Evolutionary conservation across 805 yeast species (phyloP), one percentile per base, ranked within the genome.

Genomic region (Zygoascus biomembranicola): DNA sequence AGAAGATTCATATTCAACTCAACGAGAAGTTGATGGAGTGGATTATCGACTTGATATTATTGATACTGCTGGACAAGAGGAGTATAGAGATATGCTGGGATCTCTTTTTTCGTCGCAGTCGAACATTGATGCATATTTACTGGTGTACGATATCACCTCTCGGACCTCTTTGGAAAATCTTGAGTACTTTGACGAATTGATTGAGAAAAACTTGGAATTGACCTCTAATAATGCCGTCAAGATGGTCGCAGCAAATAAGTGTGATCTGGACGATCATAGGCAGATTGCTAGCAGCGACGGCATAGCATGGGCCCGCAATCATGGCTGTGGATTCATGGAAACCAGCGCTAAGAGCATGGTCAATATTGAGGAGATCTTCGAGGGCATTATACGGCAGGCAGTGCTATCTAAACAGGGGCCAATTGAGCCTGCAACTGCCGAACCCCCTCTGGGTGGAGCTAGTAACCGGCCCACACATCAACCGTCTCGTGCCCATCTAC

Each of bases 281-380:
- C 78, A 74, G 55, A 86, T 84, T 14, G 70, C 79, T 26, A 68
- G 69, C 35, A 76, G 71, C 14, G 84, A 82, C 64, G 84, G 81
- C 10, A 59, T 69, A 41, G 66, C 66, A 43, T 73, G 87, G 62
- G 90, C 92, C 41, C 75, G 77, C 55, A 72, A 75, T 53, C 81
- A 84, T 61, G 73, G 75, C 52, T 77, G 84, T 54, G 87, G 87
- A 43, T 90, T 89, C 67, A 77, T 88, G 68, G 97, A 90, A 69
- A 89, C 97, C 4, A 81, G 89, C 49, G 96, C 97, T 16, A 88
- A 88, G 67, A 86, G 85, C 62, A 84, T 87, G 61, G 81, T 85
- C 63, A 87, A 90, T 61, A 95, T 90, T 43, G 92, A 85, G 64
- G 85, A 82, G 63, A 83, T 89, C 0, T 85, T 85, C 65, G 81